Base-by-base conservation (phyloP, 106 monocot species). In the Allium fistulosum region DNA sequence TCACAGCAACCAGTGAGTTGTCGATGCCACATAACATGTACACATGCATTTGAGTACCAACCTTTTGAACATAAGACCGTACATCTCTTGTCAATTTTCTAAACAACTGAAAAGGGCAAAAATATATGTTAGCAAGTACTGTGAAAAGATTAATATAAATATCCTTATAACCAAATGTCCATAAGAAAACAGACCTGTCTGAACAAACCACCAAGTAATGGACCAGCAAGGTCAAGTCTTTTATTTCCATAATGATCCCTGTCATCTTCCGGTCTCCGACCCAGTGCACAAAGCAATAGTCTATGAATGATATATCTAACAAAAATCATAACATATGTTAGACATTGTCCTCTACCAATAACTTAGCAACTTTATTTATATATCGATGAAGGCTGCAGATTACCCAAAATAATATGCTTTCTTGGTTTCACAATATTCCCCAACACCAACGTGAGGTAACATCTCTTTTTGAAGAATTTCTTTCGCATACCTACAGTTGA, bases 371-470 rank as follows among this genome's bases (percentile, higher is more conserved):
- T 18, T 1, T 26, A 13, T 18, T 37, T 45, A 17, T 11, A 46
- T 64, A 62, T 6, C 59, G 72, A 74, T 17, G 16, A 64, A 55
- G 26, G 48, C 13, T n/a, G 18, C 7, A 10, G 10, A 49, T 12
- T 79, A 93, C 97, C 97, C 97, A 81, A 99, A 99, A 78, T 93
- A 99, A 66, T 99, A 93, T 14, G 97, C 97, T 72, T 99, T 99
- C 75, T 99, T 99, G 5, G 97, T 99, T 80, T 99, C 97, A 72
- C 97, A 99, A 73, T 90, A 90, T 71, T 99, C 97, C 8, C 83
- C 97, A 51, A 93, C 90, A 69, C 97, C 97, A 75, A 99, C 97
- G 87, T 99, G 97, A 69, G 97, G 97, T 46, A 99, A 73, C 92
- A 99, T 93, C 78, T 93, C 92, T 60, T 99, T 99, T 68, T 99